A percentile compares a stretch with the other conserved stretches of the same genome.
phyloP scores from a whole-genome alignment of 73 alveolate species.

The Stentor coeruleus region DNA sequence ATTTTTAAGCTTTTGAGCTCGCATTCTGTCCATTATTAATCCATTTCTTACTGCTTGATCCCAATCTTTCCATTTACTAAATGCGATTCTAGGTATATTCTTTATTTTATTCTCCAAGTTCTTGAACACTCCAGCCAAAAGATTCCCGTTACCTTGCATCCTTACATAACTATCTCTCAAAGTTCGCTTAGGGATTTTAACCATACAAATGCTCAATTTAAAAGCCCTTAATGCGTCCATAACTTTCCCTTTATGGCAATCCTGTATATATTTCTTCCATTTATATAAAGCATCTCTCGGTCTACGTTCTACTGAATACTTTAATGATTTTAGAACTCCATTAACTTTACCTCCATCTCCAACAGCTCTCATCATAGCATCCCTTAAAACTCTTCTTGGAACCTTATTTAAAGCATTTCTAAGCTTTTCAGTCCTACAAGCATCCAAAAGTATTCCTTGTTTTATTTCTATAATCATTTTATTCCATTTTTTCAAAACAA shows the following conservation, averaged over 20 bases:
- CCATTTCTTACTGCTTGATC: not conserved
- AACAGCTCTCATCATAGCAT: not conserved
- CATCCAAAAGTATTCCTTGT: not conserved
- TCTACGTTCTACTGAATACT: not conserved
- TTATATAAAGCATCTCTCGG: conserved; percentile 1
- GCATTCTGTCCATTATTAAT: not conserved
- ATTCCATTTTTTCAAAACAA: not conserved
- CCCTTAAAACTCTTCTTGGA: not conserved
- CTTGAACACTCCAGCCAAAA: not conserved
- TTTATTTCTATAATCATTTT: not conserved
- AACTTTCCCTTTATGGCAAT: not conserved
- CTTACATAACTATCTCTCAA: not conserved
- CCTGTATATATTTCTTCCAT: not conserved
- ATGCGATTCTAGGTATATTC: not conserved
- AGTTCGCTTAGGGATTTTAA: conserved; percentile 4
- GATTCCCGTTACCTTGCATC: not conserved
- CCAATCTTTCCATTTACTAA: not conserved
- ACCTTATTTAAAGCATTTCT: not conserved
- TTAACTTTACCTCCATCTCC: not conserved
- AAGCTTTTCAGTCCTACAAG: not conserved
- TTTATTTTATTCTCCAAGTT: not conserved
- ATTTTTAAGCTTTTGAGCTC: not conserved
- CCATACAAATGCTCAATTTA: not conserved
- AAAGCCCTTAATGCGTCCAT: not conserved
- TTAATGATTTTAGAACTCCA: not conserved